Conservation (phyloP, 257 asterid genomes). For the Ligustrum vulgare region DNA sequence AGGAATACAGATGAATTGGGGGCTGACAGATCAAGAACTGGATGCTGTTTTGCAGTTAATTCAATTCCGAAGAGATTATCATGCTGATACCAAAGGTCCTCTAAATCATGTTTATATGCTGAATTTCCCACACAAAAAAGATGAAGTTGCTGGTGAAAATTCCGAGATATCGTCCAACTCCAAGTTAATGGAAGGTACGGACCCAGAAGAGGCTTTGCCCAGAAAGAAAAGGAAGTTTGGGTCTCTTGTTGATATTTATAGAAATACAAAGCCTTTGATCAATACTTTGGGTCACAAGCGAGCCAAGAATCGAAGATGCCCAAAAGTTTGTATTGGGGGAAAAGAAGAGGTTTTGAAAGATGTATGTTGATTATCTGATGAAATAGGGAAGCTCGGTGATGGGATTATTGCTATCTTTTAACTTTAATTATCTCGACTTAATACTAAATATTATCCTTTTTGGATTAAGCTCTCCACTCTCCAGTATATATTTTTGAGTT, state of each 20-base stretch:
- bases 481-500: no score
- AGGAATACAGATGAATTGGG: constrained; percentile 36
- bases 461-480: no score
- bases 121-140: constrained; percentile 1
- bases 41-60: constrained; percentile 69
- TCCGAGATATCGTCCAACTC: constrained; percentile 16
- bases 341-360: neutral
- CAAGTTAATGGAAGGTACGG: no score
- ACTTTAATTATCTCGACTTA: no score
- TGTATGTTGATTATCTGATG: neutral
- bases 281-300: constrained; percentile 5
- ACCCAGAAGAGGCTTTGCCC: constrained; percentile 33
- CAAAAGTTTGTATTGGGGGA: no score
- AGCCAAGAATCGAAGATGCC: constrained; percentile 19
- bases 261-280: constrained; percentile 27
- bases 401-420: no score
- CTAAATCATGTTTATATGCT: neutral
- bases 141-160: constrained; percentile 25
- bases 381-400: neutral
- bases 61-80: constrained; percentile 50
- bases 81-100: neutral
- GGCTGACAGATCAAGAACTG: constrained; percentile 54
- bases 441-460: no score
- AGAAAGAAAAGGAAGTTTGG: constrained; percentile 32
- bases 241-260: constrained; percentile 42